Percentiles rank a stretch among this genome's conserved stretches.
Evolutionary conservation across 352 stramenopile species (phyloP).

Genomic region (Pythium oligandrum): DNA sequence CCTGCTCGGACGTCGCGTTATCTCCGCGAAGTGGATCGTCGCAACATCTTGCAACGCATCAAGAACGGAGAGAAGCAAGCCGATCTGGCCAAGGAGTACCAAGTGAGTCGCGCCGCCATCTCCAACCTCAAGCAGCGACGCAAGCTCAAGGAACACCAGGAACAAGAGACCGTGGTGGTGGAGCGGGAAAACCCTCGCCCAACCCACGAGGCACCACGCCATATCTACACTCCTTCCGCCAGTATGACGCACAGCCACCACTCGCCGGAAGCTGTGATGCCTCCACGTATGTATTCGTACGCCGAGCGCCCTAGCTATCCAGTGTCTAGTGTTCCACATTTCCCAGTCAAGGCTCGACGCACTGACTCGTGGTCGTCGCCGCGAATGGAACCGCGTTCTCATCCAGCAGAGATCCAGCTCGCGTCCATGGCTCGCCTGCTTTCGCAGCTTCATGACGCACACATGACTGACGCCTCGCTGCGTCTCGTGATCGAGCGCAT

Average conservation of each 20-base stretch:
- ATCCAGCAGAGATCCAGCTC: not conserved
- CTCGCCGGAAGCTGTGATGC: too few species aligned
- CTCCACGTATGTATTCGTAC: too few species aligned
- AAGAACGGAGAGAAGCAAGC: conserved; percentile 52
- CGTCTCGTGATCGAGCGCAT: conserved; percentile 1
- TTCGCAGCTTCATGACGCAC: conserved; percentile 1
- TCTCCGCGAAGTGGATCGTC: conserved; percentile 48
- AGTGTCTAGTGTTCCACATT: too few species aligned
- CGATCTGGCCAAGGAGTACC: conserved; percentile 53
- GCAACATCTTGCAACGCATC: conserved; percentile 40
- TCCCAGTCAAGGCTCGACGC: too few species aligned
- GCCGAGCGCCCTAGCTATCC: too few species aligned
- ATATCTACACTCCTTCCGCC: too few species aligned
- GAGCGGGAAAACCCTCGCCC: not conserved
- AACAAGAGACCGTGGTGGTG: not conserved
- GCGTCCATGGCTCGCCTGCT: conserved; percentile 2
- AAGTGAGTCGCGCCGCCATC: conserved; percentile 52
- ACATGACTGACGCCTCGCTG: not conserved
- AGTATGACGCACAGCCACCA: too few species aligned
- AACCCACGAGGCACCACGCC: too few species aligned
- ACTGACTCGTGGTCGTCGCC: not conserved
- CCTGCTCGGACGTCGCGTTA: conserved; percentile 27
- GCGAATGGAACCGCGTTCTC: too few species aligned
- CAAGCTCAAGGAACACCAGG: conserved; percentile 4
- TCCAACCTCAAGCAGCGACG: conserved; percentile 52